Conservation (phyloP, 257 asterid genomes). For the Phtheirospermum japonicum region DNA sequence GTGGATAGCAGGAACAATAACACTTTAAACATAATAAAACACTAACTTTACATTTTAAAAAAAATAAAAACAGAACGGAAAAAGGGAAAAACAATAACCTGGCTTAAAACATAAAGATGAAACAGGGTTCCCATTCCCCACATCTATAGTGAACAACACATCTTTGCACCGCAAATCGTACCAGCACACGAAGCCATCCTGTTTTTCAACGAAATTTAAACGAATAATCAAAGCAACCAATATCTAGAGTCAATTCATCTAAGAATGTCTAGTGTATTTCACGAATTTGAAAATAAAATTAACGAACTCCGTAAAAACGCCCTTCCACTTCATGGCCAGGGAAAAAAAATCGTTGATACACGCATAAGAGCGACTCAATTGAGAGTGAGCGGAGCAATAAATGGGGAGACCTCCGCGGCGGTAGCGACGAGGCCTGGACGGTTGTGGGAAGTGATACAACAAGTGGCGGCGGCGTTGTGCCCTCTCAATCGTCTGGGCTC, state of each 20-base stretch:
- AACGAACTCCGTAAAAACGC: neutral
- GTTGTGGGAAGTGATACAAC: constrained; percentile 69
- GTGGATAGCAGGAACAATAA: too few species aligned
- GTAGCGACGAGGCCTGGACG: constrained; percentile 81
- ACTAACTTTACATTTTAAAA: too few species aligned
- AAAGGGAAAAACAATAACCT: constrained; percentile 39
- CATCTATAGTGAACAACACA: constrained; percentile 54
- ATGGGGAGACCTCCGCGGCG: constrained; percentile 65
- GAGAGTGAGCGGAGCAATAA: constrained; percentile 1
- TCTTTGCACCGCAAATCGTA: constrained; percentile 88
- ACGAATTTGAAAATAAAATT: neutral
- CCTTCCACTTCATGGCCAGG: neutral
- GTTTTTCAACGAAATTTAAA: constrained; percentile 9
- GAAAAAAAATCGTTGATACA: neutral
- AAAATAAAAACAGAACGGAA: too few species aligned
- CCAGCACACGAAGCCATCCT: constrained; percentile 88
- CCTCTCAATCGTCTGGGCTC: constrained; percentile 74
- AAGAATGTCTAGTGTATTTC: neutral
- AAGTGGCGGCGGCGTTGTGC: constrained; percentile 67
- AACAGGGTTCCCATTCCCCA: constrained; percentile 58
- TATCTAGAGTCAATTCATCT: neutral
- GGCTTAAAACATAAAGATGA: constrained; percentile 82
- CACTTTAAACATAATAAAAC: too few species aligned
- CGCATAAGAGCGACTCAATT: neutral
- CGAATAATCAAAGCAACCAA: neutral